Conservation (phyloP, 352 stramenopile genomes). For the Plasmopara muralis region DNA sequence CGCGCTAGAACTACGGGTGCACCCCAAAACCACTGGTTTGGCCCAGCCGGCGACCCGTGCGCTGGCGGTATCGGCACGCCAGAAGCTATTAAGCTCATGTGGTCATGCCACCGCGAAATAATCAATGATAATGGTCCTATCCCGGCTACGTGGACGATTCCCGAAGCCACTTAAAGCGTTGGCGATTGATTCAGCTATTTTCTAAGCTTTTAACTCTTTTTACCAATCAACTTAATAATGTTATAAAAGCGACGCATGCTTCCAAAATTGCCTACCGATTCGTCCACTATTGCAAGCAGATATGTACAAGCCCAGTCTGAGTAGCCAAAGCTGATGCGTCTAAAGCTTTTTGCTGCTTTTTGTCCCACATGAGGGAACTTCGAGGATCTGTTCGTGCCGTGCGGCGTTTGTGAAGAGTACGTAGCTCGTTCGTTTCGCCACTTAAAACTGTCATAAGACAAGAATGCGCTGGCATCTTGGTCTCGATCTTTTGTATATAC, state of each 20-base stretch:
- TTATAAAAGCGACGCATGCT: neutral
- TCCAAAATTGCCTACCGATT: too few relatives aligned
- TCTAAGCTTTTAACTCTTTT: neutral
- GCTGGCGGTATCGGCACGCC: slow-evolving; percentile 96
- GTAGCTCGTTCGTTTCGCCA: slow-evolving; percentile 46
- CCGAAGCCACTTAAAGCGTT: slow-evolving; percentile 66
- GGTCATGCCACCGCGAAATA: slow-evolving; percentile 97
- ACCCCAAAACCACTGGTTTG: slow-evolving; percentile 95
- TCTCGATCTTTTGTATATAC: slow-evolving; percentile 32
- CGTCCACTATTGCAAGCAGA: slow-evolving; percentile 26
- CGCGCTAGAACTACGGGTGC: slow-evolving; percentile 93
- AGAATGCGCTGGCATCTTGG: slow-evolving; percentile 42
- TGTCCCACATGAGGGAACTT: slow-evolving; percentile 74
- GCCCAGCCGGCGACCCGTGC: slow-evolving; percentile 93
- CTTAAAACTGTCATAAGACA: slow-evolving; percentile 54
- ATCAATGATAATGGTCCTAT: slow-evolving; percentile 90
- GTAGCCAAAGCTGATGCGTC: slow-evolving; percentile 35
- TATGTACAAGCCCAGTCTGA: slow-evolving; percentile 60
- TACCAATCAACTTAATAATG: neutral
- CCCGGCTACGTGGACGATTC: slow-evolving; percentile 67
- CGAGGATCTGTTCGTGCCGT: slow-evolving; percentile 68
- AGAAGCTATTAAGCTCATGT: slow-evolving; percentile 98
- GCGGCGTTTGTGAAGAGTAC: slow-evolving; percentile 69
- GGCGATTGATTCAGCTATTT: too few relatives aligned
- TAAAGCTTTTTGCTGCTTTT: slow-evolving; percentile 53